These are phyloP conservation scores for Penicillium digitatum DNA, from an alignment of 2,329 filamentous ascomycete species.

Conservation along the genomic window DNA sequence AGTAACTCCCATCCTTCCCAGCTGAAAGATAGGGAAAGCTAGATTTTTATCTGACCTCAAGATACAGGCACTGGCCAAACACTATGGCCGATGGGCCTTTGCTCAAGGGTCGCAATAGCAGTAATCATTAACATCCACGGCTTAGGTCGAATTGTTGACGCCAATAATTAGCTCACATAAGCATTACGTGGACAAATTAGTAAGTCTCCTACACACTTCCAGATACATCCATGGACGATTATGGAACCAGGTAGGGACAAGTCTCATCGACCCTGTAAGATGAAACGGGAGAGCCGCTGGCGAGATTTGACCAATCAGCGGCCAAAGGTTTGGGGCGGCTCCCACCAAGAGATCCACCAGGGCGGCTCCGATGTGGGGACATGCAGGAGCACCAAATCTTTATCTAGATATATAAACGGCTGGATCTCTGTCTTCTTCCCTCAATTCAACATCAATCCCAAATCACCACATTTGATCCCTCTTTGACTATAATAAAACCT, in stretches of 20 bases:
- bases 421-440: background rate
- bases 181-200: background rate
- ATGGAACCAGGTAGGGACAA: background rate
- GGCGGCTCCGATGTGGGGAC: background rate
- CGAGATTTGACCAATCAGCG: background rate
- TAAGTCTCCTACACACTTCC: background rate
- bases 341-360: background rate
- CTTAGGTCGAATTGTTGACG: background rate
- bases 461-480: background rate
- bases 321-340: background rate
- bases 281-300: background rate
- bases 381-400: background rate
- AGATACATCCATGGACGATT: rapidly evolving
- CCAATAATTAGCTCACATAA: background rate
- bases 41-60: background rate
- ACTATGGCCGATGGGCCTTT: background rate
- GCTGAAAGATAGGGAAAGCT: background rate
- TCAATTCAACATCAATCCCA: background rate
- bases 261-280: background rate
- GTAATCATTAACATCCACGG: background rate
- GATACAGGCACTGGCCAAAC: background rate
- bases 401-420: background rate
- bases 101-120: background rate
- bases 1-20: too few relatives aligned
- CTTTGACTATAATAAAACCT: background rate